Base-by-base conservation (phyloP, 1,139 yeast genomes). In the Debaryomyces sp. region DNA sequence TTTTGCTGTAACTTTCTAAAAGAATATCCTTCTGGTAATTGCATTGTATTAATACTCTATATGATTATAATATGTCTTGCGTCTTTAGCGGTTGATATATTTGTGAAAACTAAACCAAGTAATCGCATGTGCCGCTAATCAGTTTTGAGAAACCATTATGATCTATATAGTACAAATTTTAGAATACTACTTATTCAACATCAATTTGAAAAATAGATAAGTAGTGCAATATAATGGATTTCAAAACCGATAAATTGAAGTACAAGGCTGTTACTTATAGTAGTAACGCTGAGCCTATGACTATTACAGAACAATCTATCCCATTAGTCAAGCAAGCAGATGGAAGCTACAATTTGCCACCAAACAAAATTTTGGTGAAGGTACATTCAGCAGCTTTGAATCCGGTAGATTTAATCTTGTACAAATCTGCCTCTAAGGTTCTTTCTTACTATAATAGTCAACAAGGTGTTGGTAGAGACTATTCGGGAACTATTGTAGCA, bases 401-500 rank as follows among this genome's bases (percentile, higher is more conserved):
- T 58, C 95, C 96, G 0, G 74, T 87, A 40, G 96, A 89, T 62
- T 54, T 79, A 46, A 69, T 84, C 47, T 58, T 85, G 43, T 71
- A 75, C 57, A 18, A 13, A 6, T 41, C 43, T 17, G 26, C 43
- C 1, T 70, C 75, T 50, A 70, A 67, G 60, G 67, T 33, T 66
- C 51, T n/a, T n/a, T n/a, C 59, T 66, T 0, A 66, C 62, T 1
- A 73, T 71, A 34, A 26, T 15, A 34, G 37, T 13, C n/a, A 41
- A 10, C 78, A 81, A 47, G 90, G 89, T 7, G 59, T 85, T 27
- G 92, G 94, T 4, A 71, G 81, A 50, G 96, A 89, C 59, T 88
- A 79, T 58, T 66, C 87, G 9, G 96, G 96, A 33, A 70, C 71
- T 1, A 73, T 89, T 32, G 77, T 77, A 1, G 75, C 81, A 33